These are phyloP conservation scores for Podaxis rugospora DNA, from an alignment of 768 basidiomycete genomes.

Conservation along the genomic window DNA sequence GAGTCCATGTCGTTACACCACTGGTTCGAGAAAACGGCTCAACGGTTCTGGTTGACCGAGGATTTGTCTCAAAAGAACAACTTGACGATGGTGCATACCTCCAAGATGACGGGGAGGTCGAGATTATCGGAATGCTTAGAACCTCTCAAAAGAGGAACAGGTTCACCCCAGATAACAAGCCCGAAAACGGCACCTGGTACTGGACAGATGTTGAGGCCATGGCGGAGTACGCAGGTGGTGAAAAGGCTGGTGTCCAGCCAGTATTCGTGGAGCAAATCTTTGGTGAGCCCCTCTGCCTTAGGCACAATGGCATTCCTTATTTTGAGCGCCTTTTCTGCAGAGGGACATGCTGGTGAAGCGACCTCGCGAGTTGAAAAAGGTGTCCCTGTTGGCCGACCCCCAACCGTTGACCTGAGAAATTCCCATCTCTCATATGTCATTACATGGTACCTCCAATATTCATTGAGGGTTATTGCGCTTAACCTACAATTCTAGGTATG, in stretches of 20 bases:
- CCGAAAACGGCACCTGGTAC: slow-evolving; percentile 80
- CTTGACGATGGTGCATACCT: slow-evolving; percentile 24
- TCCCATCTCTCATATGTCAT: slow-evolving; percentile 92
- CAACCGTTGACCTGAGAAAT: slow-evolving; percentile 86
- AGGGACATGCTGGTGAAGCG: slow-evolving; percentile 80
- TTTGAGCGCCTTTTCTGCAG: slow-evolving; percentile 36
- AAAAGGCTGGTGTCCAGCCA: slow-evolving; percentile 69
- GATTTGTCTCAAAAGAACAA: slow-evolving; percentile 70
- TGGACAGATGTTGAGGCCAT: slow-evolving; percentile 86
- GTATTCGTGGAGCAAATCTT: slow-evolving; percentile 92
- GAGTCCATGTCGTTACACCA: slow-evolving; percentile 86
- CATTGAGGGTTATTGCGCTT: background rate
- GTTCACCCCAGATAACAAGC: slow-evolving; percentile 89
- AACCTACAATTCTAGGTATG: slow-evolving; percentile 57
- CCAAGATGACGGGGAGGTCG: slow-evolving; percentile 51
- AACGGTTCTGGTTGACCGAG: slow-evolving; percentile 88
- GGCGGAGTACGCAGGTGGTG: slow-evolving; percentile 73
- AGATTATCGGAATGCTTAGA: slow-evolving; percentile 84
- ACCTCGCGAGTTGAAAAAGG: slow-evolving; percentile 57
- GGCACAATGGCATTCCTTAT: background rate
- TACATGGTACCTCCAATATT: slow-evolving; percentile 65
- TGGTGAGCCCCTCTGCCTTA: slow-evolving; percentile 43
- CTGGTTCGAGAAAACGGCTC: slow-evolving; percentile 74
- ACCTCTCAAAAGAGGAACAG: slow-evolving; percentile 66
- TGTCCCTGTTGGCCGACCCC: slow-evolving; percentile 78